A percentile compares a stretch with the other conserved stretches of the same genome.
Conservation (phyloP, 495 filamentous ascomycete species). For the Xylaria intraflava region DNA sequence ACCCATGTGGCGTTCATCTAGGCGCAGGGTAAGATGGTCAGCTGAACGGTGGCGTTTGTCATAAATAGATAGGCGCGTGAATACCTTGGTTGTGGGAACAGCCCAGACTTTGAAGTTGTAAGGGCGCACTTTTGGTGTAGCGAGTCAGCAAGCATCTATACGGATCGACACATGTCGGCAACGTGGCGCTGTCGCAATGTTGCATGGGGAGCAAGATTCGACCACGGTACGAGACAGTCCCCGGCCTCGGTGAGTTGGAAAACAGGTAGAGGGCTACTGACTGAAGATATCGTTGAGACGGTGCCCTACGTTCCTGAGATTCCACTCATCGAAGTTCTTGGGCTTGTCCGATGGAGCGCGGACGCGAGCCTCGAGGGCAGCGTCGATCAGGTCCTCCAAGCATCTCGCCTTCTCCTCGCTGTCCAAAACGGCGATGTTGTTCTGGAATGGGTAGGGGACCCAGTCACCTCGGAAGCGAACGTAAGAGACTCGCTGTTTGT, state of each 20-base stretch:
- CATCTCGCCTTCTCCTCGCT: conserved; percentile 91
- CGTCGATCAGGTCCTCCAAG: conserved; percentile 93
- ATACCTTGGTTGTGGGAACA: conserved; percentile 89
- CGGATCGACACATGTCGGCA: too few species aligned
- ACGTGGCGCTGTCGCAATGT: background rate
- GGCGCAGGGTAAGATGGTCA: background rate
- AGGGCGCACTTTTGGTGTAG: conserved; percentile 54
- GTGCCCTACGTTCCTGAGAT: conserved; percentile 76
- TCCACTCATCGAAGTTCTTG: conserved; percentile 93
- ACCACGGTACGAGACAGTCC: background rate
- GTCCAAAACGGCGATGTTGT: conserved; percentile 95
- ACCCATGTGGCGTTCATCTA: conserved; percentile 99
- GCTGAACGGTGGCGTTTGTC: background rate
- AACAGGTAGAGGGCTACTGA: conserved; percentile 33
- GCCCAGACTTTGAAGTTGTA: conserved; percentile 99
- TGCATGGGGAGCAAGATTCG: too few species aligned
- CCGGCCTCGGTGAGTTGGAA: background rate
- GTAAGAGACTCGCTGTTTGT: conserved; percentile 82
- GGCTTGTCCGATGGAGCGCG: conserved; percentile 65
- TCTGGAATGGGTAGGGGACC: conserved; percentile 98
- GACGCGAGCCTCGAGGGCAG: conserved; percentile 72
- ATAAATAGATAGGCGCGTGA: conserved; percentile 4
- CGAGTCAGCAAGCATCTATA: too few species aligned
- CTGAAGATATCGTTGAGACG: conserved; percentile 88
- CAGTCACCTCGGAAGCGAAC: conserved; percentile 87